Evolutionary conservation across 2,329 filamentous ascomycete species (phyloP), one percentile per base, ranked within the genome.

Genomic region (Elsinoe batatas): DNA sequence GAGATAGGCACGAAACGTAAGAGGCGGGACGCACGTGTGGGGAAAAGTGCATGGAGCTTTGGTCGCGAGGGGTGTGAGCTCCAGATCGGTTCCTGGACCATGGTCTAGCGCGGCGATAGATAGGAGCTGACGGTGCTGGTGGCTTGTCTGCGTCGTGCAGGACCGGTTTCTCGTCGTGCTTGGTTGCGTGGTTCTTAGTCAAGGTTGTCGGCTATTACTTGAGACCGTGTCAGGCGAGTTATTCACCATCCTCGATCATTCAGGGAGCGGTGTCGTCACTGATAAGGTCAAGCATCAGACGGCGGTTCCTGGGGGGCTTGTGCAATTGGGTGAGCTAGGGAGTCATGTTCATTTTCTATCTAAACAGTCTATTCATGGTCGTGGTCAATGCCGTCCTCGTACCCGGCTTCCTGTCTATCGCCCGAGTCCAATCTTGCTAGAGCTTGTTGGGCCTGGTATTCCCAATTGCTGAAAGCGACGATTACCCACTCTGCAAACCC

Each of bases 401-500:
- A 46, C 7, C 59, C 60, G 51, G 65, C 49, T 62, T 76, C 74
- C n/a, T 68, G 69, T 56, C 71, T 64, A 8, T 74, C 72, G 36
- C 66, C 69, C 2, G 67, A 61, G 63, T 89, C 85, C 74, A 91
- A 82, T 57, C 88, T 76, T 56, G 80, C 76, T 65, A 89, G 83
- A 0, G 87, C 87, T 63, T 80, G 84, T 56, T 78, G 70, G 26
- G 91, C 86, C 69, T 91, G 83, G 56, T 75, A 71, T 1, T 88
- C 79, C 88, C 88, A 95, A 61, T 88, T 77, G 67, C 86, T 89
- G 68, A 83, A 76, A 1, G 81, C 83, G 22, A 95, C 87, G 64
- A 94, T 85, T 2, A 78, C 71, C 89, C 89, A 94, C 67, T 95
- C 87, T 10, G 87, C 67, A 1, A 77, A 74, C 1, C 89, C 89